Conservation (phyloP, 805 yeast species). For the Metschnikowia continentalis region DNA sequence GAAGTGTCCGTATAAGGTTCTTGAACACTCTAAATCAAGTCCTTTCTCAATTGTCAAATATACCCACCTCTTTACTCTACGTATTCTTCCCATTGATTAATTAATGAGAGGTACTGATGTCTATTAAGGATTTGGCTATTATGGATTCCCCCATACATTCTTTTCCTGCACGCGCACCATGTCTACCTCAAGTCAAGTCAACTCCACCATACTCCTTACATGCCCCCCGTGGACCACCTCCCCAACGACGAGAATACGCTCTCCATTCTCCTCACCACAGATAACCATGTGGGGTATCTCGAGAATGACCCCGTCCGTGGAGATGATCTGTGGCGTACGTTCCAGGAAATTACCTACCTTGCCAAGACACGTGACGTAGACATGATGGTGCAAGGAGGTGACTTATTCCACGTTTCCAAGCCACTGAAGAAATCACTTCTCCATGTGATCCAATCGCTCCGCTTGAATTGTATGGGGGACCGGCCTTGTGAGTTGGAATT, state of each 20-base stretch:
- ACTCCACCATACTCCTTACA: constrained; percentile 5
- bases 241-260: constrained; percentile 63
- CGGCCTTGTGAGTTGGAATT: constrained; percentile 82
- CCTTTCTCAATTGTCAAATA: too few relatives aligned
- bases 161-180: not conserved
- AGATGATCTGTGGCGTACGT: constrained; percentile 83
- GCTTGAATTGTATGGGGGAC: constrained; percentile 76
- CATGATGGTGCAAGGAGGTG: constrained; percentile 89
- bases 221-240: constrained; percentile 40
- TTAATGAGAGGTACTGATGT: too few relatives aligned
- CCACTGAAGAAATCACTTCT: constrained; percentile 84
- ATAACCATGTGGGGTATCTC: constrained; percentile 91
- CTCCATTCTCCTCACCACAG: constrained; percentile 80
- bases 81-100: too few relatives aligned
- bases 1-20: too few relatives aligned
- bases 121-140: too few relatives aligned
- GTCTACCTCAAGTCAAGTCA: too few relatives aligned
- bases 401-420: constrained; percentile 83
- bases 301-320: constrained; percentile 90
- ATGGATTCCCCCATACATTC: not conserved
- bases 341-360: constrained; percentile 72
- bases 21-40: too few relatives aligned
- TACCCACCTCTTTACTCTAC: too few relatives aligned
- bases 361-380: constrained; percentile 74
- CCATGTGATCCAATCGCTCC: constrained; percentile 69